Evolutionary conservation across 192 early-diverging fungal genomes (phyloP).

Genomic region (Entrophospora sp.): DNA sequence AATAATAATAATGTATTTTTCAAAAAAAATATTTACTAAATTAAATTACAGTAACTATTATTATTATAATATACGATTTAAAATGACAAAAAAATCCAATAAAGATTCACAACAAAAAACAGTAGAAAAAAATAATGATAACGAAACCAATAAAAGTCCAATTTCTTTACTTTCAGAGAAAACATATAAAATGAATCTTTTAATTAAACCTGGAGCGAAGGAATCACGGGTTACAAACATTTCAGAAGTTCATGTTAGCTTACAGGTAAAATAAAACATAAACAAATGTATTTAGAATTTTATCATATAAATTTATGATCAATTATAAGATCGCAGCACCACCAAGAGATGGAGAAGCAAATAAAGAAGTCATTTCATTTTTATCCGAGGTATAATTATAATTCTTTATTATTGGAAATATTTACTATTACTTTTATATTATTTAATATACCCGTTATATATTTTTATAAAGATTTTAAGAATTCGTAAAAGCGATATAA

Average conservation of each 20-base stretch:
- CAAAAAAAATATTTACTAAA: too few species aligned
- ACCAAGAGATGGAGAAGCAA: slow-evolving; percentile 27
- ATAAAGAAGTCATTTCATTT: slow-evolving; percentile 23
- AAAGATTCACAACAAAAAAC: too few species aligned
- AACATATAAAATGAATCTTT: not conserved
- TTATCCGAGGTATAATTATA: slow-evolving; percentile 17
- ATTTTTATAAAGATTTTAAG: not conserved
- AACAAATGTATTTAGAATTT: not conserved
- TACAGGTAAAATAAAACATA: not conserved
- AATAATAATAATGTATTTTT: too few species aligned
- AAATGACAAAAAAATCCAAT: too few species aligned
- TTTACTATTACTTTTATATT: not conserved
- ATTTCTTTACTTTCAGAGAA: not conserved
- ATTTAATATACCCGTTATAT: not conserved
- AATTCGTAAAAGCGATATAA: not conserved
- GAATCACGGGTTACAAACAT: not conserved
- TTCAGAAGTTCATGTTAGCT: not conserved
- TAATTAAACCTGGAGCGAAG: not conserved
- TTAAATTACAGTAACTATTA: too few species aligned
- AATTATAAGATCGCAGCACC: slow-evolving; percentile 21
- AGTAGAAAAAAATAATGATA: too few species aligned
- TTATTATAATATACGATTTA: too few species aligned
- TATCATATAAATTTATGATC: not conserved
- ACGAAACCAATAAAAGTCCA: too few species aligned
- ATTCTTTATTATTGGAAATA: not conserved